Base-by-base conservation (phyloP, 495 filamentous ascomycete species). In the Oleoguttula mirabilis region DNA sequence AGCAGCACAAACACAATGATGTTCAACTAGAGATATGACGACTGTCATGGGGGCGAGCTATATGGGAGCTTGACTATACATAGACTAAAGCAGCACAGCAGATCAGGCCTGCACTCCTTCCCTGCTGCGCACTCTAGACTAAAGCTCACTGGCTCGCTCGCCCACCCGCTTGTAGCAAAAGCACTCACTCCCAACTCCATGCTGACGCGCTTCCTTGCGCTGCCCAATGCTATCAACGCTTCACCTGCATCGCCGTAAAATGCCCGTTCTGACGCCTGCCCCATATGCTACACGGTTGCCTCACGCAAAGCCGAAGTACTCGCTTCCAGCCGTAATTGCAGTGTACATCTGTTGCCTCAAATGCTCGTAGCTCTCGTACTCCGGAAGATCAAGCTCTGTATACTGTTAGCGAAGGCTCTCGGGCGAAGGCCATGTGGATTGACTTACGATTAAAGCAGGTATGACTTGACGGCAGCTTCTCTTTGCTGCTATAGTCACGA, bases 381-480 rank as follows among this genome's bases (percentile, higher is more conserved):
- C 90, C 46, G 90, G 90, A 49, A 99, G 77, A 69, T 99, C 90
- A 59, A 99, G 85, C 69, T 99, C 88, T 95, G 61, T 54, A 22
- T 33, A 47, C 54, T 11, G 21, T 30, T 4, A 34, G 44, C 37
- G 30, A 16, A 31, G 21, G 10, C 19, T 37, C 15, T 19, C 3
- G 10, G 16, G 4, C 21, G 15, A 14, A 21, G 15, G 12, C 19
- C 3, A 33, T 21, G 21, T 10, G 36, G 33, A 28, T 7, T 28
- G 21, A 84, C 86, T 84, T 75, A 95, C 88, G 90, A 61, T 99
- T 99, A 67, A 99, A 99, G 68, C 90, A 99, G 41, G 90, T 99
- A 62, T 99, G 90, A 32, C 85, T 88, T 56, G 83, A 92, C 49
- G 90, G 90, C 41, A 99, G 74, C 41, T 92, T 80, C 57, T 96